Evolutionary conservation across 2,329 filamentous ascomycete species (phyloP).

Genomic region (Cytospora leucostoma): DNA sequence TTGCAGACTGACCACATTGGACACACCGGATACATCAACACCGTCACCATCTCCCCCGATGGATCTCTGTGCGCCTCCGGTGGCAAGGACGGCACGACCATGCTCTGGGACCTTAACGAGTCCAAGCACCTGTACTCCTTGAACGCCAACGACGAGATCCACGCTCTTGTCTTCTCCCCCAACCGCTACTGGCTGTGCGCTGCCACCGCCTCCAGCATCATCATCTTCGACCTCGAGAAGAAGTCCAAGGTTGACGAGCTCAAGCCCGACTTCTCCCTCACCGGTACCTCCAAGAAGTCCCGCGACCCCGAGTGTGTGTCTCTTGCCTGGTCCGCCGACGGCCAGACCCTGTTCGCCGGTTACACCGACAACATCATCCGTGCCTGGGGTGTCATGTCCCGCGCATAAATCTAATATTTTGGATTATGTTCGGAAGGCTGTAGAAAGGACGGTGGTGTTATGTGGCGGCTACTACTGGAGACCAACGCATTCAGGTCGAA

Average conservation of each 20-base stretch:
- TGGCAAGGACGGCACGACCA: slow-evolving; percentile 99
- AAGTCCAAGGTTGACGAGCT: slow-evolving; percentile 99
- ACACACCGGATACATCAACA: slow-evolving; percentile 99
- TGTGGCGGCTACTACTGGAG: slow-evolving; percentile 28
- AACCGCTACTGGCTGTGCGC: slow-evolving; percentile 99
- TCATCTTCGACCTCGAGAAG: slow-evolving; percentile 99
- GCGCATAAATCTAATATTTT: slow-evolving; percentile 60
- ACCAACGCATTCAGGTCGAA: slow-evolving; percentile 25
- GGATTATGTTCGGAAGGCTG: slow-evolving; percentile 14
- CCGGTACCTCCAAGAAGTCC: slow-evolving; percentile 86
- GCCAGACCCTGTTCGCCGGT: slow-evolving; percentile 98
- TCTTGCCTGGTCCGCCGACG: slow-evolving; percentile 96
- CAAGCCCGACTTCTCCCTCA: slow-evolving; percentile 94
- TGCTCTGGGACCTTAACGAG: slow-evolving; percentile 99
- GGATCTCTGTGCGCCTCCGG: slow-evolving; percentile 98
- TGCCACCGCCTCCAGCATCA: slow-evolving; percentile 95
- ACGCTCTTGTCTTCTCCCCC: slow-evolving; percentile 99
- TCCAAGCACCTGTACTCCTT: slow-evolving; percentile 99
- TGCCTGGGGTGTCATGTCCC: slow-evolving; percentile 96
- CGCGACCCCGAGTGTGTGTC: slow-evolving; percentile 97
- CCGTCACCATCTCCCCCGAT: slow-evolving; percentile 99
- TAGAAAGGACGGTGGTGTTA: slow-evolving; percentile 20
- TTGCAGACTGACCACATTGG: slow-evolving; percentile 99
- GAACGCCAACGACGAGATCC: slow-evolving; percentile 99
- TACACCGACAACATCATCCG: slow-evolving; percentile 99